Base-by-base conservation (phyloP, 2,329 filamentous ascomycete genomes). In the Ceratocystiopsis minuta region DNA sequence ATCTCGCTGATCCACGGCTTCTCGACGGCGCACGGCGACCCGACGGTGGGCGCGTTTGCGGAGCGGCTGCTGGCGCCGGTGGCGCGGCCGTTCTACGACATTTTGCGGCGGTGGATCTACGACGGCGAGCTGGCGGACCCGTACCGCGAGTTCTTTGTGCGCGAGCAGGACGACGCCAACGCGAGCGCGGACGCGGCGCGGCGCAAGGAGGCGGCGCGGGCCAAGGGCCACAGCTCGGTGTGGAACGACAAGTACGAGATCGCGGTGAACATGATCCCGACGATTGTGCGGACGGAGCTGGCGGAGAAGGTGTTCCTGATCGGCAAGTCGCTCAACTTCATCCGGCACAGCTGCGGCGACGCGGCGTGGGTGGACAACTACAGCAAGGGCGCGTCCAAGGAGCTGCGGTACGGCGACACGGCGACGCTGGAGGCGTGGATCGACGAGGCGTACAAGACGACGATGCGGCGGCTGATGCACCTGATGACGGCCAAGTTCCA, bases 161-260 rank as follows among this genome's bases (percentile, higher is more conserved):
- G 77, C 16, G 85, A 95, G 56, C 84, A 88, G 51, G 72, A 78
- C 41, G 68, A 73, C 6, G 60, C 62, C 37, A 28, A 10, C 24
- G 24, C 24, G 24, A 28, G 24, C 24, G 60, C 66, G 28, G 54
- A 58, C 39, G 52, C 51, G 51, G 61, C 48, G 57, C 64, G 52
- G 66, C 42, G 38, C 16, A 42, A 49, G 36, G 46, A 48, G 31
- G 63, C 67, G 44, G 54, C 59, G 39, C 69, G 66, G 50, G 63
- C 64, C 40, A 70, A 68, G 39, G 79, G 75, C 18, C 81, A 83
- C 15, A 87, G 80, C 34, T 95, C 87, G 50, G 87, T 96, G 2
- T 98, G 90, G 90, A 87, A 96, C 58, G 86, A 94, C 59, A 96
- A 96, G 57, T 98, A 94, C 61, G 81, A 84, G 54, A 68, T 95